Percentiles rank a stretch among this genome's conserved stretches.
phyloP scores from a whole-genome alignment of 1,284 basidiomycete genomes.

The Heterobasidion annosum region DNA sequence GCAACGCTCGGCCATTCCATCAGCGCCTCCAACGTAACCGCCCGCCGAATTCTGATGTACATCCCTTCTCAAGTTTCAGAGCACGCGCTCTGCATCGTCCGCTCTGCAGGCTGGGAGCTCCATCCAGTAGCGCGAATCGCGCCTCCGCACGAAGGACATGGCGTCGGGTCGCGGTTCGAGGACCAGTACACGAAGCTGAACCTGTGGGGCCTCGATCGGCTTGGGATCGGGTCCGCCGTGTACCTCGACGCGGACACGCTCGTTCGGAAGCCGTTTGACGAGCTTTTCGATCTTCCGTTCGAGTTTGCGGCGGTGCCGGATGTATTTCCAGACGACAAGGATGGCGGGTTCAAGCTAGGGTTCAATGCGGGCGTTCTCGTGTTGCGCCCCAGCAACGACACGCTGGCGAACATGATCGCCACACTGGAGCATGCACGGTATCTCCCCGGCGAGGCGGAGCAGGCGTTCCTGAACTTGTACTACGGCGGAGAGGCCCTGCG shows the following conservation, averaged over 20 bases:
- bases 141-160: constrained; percentile 25
- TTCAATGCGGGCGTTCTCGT: constrained; percentile 37
- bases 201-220: constrained; percentile 30
- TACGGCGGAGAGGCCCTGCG: constrained; percentile 26
- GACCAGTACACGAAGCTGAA: constrained; percentile 37
- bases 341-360: constrained; percentile 23
- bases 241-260: constrained; percentile 36
- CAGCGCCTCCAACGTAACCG: constrained; percentile 22
- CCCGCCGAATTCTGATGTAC: constrained; percentile 26
- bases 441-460: constrained; percentile 28
- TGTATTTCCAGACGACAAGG: constrained; percentile 24
- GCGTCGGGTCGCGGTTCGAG: constrained; percentile 24
- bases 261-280: constrained; percentile 32
- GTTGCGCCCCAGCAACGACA: constrained; percentile 21
- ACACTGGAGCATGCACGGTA: constrained; percentile 25
- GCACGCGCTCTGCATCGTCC: constrained; percentile 29
- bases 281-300: constrained; percentile 34
- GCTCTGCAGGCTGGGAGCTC: constrained; percentile 29
- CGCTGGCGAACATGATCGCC: constrained; percentile 26
- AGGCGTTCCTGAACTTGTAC: constrained; percentile 35
- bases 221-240: constrained; percentile 16
- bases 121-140: constrained; percentile 25
- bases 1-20: constrained; percentile 34
- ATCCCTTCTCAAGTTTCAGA: constrained; percentile 28
- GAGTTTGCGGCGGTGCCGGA: constrained; percentile 35